Evolutionary conservation across 805 yeast genomes (phyloP), one percentile per base, ranked within the genome.

Genomic region (Suhomyces vadensis): DNA sequence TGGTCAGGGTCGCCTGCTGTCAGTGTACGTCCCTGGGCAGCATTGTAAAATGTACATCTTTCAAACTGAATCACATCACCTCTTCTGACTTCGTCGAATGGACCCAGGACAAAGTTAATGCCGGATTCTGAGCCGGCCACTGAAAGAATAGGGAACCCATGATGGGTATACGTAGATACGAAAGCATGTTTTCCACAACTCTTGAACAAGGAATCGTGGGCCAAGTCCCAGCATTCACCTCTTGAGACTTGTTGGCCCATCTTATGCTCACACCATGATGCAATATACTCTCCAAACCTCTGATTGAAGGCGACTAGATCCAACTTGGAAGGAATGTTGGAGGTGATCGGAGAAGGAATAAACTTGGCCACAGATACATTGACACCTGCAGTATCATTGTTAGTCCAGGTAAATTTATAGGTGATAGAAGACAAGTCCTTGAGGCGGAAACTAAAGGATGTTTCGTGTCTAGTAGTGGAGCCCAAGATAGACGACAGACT

Each of bases 211-310:
- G 83, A 82, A 39, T 77, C 77, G 41, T 68, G 74, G 0, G 83
- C 84, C 45, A 79, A 67, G 25, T 80, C 80, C 83, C 83, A 79
- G 51, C 85, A 79, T 51, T 79, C 83, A 5, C 85, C 85, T 31
- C 71, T 57, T 2, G 81, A 82, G 8, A 79, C 81, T 39, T 60
- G 58, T 38, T 68, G 63, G 6, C 82, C 82, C 24, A 62, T 50
- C 16, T 69, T 67, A 19, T 67, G 73, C 48, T 77, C 79, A 56
- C 75, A 67, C 85, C 84, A 79, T 22, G 71, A 62, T 3, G 81
- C 82, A 8, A 79, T 68, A 50, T 77, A 72, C 14, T 73, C 77
- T n/a, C 82, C 81, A 53, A 63, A 79, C 39, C 59, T 60, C 17
- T 61, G 46, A 37, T 68, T 62, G 31, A 69, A 70, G 4, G 52